phyloP scores from a whole-genome alignment of 2,329 filamentous ascomycete genomes.

The Ophiostoma fasciatum region DNA sequence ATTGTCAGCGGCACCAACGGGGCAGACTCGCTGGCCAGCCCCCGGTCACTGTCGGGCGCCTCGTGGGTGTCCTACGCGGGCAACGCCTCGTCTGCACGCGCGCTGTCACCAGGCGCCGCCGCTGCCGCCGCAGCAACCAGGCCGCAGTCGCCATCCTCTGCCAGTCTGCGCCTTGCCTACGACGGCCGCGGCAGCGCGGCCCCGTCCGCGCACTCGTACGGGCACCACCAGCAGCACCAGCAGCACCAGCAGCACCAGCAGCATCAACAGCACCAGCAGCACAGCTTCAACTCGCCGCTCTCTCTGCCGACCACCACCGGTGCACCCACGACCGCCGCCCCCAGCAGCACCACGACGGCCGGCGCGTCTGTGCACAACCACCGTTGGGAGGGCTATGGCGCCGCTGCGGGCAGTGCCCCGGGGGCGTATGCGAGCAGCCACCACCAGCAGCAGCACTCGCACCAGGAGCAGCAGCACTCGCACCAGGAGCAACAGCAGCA shows the following conservation, averaged over 20 bases:
- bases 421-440: constrained; percentile 6
- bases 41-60: constrained; percentile 33
- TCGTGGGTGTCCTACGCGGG: constrained; percentile 25
- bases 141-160: constrained; percentile 19
- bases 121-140: constrained; percentile 16
- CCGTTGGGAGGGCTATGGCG: constrained; percentile 12
- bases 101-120: constrained; percentile 24
- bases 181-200: constrained; percentile 13
- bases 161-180: constrained; percentile 25
- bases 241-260: constrained; percentile 35
- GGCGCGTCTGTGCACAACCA: background rate
- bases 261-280: constrained; percentile 14
- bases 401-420: background rate
- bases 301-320: constrained; percentile 4
- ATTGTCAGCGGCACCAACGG: constrained; percentile 23
- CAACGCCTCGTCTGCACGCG: constrained; percentile 20
- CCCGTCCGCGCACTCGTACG: constrained; percentile 4
- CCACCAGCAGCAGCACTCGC: constrained; percentile 6
- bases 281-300: constrained; percentile 11
- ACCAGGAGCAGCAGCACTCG: no score
- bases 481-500: no score
- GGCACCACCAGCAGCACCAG: constrained; percentile 27
- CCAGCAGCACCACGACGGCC: background rate
- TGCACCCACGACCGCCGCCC: background rate
- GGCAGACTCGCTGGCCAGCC: constrained; percentile 36